Evolutionary conservation across 1,284 basidiomycete species (phyloP).

Genomic region (Trichosporon sp.): DNA sequence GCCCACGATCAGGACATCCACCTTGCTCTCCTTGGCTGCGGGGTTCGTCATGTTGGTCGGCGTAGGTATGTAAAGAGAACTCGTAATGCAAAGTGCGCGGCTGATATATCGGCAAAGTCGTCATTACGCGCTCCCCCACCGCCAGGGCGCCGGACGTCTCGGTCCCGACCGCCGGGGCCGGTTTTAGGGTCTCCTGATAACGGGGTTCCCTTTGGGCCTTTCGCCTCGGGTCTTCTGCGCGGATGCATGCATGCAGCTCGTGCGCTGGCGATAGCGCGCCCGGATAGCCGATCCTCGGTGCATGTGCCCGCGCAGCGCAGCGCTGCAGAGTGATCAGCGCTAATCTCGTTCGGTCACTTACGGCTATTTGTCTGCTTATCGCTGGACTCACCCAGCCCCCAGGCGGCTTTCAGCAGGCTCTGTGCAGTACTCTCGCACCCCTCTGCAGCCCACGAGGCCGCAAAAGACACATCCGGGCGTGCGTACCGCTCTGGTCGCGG

Average conservation of each 20-base stretch:
- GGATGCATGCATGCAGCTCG: background rate
- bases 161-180: background rate
- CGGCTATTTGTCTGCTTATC: background rate
- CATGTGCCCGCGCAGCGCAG: background rate
- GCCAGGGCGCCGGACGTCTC: background rate
- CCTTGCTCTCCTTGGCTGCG: slow-evolving; percentile 6
- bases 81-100: background rate
- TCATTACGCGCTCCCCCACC: background rate
- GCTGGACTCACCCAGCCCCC: background rate
- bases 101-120: background rate
- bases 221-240: background rate
- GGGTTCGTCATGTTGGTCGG: background rate
- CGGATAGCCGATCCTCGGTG: background rate
- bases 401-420: background rate
- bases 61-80: background rate
- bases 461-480: background rate
- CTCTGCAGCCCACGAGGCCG: background rate
- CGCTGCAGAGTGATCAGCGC: background rate
- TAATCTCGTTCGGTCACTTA: background rate
- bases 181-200: background rate
- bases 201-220: background rate
- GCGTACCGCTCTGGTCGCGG: background rate
- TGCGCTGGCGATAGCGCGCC: background rate
- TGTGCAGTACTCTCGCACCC: background rate
- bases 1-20: slow-evolving; percentile 21